Evolutionary conservation across 1,284 basidiomycete species (phyloP).

Genomic region (Thecaphora thlaspeos): DNA sequence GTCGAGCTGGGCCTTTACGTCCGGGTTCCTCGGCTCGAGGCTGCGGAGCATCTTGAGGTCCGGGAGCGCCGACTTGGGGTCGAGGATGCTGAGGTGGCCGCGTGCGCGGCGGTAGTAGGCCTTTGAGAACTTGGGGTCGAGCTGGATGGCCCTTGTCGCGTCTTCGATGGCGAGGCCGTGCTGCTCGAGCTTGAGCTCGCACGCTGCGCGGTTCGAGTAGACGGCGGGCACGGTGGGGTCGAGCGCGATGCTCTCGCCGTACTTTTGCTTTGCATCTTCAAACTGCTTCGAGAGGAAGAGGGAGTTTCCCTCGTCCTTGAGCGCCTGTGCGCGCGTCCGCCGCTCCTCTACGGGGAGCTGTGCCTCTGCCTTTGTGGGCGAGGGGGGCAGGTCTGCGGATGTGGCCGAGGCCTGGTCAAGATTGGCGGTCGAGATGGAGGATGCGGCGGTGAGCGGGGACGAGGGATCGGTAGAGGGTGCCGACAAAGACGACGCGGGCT

Average conservation of each 20-base stretch:
- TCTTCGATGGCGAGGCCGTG: slow-evolving; percentile 56
- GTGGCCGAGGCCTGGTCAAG: slow-evolving; percentile 41
- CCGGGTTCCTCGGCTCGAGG: slow-evolving; percentile 84
- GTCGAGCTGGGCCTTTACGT: slow-evolving; percentile 76
- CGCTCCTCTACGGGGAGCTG: slow-evolving; percentile 36
- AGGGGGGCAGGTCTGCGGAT: slow-evolving; percentile 43
- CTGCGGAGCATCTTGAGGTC: slow-evolving; percentile 64
- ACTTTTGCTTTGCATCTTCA: slow-evolving; percentile 47
- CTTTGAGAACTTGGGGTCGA: slow-evolving; percentile 89
- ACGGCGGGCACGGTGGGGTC: slow-evolving; percentile 42
- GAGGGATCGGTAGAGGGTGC: slow-evolving; percentile 6
- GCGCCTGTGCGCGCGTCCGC: slow-evolving; percentile 23
- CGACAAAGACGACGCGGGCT: no score
- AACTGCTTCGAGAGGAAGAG: slow-evolving; percentile 46
- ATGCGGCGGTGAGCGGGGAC: background rate
- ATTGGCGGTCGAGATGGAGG: slow-evolving; percentile 13
- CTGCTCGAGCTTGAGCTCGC: slow-evolving; percentile 57
- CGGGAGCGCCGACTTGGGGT: slow-evolving; percentile 51
- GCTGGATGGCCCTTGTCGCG: slow-evolving; percentile 72
- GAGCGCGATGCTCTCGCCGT: slow-evolving; percentile 47
- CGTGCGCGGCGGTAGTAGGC: slow-evolving; percentile 88
- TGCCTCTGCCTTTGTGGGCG: slow-evolving; percentile 26
- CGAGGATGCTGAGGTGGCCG: slow-evolving; percentile 82
- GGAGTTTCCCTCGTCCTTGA: slow-evolving; percentile 52
- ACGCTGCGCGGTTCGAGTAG: slow-evolving; percentile 54